Percentiles rank a stretch among this genome's conserved stretches.
These are phyloP conservation scores for Phytophthora pluvialis DNA, from an alignment of 352 stramenopile species.

Conservation along the genomic window DNA sequence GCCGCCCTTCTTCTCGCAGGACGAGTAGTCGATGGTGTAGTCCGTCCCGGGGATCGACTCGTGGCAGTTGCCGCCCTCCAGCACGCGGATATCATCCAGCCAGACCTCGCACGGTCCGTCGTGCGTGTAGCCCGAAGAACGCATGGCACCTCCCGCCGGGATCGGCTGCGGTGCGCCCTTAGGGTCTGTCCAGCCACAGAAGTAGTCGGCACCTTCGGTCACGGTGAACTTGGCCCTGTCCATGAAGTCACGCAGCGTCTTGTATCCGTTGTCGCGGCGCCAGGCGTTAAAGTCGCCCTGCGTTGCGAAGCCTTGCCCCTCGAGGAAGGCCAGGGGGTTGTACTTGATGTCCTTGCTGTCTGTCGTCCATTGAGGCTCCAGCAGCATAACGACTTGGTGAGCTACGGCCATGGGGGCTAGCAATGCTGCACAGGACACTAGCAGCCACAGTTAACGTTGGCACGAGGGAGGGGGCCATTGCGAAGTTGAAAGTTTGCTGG, in stretches of 20 bases:
- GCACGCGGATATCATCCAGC: constrained; percentile 42
- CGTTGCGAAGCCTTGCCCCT: constrained; percentile 47
- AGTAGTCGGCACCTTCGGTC: constrained; percentile 31
- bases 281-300: constrained; percentile 45
- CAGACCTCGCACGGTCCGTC: constrained; percentile 58
- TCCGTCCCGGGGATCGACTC: constrained; percentile 30
- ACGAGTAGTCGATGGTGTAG: neutral
- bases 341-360: constrained; percentile 38
- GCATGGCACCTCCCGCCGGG: constrained; percentile 31
- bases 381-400: constrained; percentile 45
- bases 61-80: constrained; percentile 33
- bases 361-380: constrained; percentile 42
- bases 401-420: constrained; percentile 27
- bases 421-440: constrained; percentile 25
- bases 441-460: constrained; percentile 23
- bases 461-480: constrained; percentile 24
- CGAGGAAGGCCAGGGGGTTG: constrained; percentile 53
- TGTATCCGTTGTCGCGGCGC: constrained; percentile 40
- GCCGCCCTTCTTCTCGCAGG: too few relatives aligned
- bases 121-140: constrained; percentile 55
- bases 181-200: constrained; percentile 38
- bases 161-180: constrained; percentile 41
- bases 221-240: constrained; percentile 39
- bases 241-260: constrained; percentile 15
- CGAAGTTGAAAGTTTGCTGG: neutral